phyloP scores from a whole-genome alignment of 2,329 filamentous ascomycete genomes.

The Cercospora berteroae region DNA sequence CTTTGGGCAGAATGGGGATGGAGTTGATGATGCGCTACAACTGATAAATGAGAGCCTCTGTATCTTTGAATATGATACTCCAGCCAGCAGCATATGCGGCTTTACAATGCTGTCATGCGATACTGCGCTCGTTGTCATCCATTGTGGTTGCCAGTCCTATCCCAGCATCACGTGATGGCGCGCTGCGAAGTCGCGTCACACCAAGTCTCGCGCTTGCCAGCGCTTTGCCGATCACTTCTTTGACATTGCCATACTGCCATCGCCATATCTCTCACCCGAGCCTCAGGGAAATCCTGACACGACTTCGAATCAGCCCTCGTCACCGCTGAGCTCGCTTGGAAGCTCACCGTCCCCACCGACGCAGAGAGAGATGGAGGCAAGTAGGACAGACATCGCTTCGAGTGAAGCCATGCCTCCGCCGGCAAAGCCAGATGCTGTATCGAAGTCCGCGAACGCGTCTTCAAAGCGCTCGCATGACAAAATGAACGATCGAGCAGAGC shows the following conservation, averaged over 20 bases:
- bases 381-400: neutral
- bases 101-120: neutral
- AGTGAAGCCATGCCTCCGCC: constrained; percentile 8
- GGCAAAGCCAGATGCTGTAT: neutral
- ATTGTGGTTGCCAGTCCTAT: neutral
- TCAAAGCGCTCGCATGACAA: constrained; percentile 21
- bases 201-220: neutral
- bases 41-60: neutral
- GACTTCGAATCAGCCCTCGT: neutral
- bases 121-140: neutral
- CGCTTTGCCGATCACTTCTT: neutral
- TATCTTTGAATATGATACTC: neutral
- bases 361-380: neutral
- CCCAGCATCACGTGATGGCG: neutral
- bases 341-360: neutral
- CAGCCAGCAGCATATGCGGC: neutral
- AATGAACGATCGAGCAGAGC: constrained; percentile 5
- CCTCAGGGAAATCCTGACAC: neutral
- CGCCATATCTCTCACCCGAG: neutral
- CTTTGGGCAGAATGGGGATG: neutral
- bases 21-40: neutral
- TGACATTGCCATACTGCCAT: neutral
- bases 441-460: neutral
- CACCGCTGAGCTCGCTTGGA: constrained; percentile 7
- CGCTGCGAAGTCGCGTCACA: neutral